Conservation (phyloP, 768 basidiomycete species). For the Panus rudis region DNA sequence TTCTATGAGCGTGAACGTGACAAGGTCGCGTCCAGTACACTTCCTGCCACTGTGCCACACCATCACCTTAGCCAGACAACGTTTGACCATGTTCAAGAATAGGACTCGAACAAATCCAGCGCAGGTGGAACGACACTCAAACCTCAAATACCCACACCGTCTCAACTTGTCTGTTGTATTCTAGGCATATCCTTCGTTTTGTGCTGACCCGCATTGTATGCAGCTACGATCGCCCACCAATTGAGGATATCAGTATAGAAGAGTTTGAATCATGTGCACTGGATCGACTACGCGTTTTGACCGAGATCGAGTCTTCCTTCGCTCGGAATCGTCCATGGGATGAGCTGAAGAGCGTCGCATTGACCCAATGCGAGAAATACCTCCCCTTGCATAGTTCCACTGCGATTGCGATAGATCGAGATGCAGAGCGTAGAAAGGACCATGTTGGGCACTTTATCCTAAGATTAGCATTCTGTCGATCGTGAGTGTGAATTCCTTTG, state of each 20-base stretch:
- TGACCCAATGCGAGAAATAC: conserved; percentile 63
- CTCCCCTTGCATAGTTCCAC: conserved; percentile 57
- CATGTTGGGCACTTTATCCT: conserved; percentile 92
- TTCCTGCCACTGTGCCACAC: not conserved
- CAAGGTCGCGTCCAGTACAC: no score
- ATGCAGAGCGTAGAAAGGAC: conserved; percentile 71
- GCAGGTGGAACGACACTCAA: conserved; percentile 19
- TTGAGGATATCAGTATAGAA: conserved; percentile 86
- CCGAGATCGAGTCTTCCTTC: conserved; percentile 86
- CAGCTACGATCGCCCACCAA: conserved; percentile 84
- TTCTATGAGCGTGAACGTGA: not conserved
- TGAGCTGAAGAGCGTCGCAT: conserved; percentile 62
- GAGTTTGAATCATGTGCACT: conserved; percentile 92
- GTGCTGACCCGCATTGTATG: conserved; percentile 6
- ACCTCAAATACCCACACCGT: conserved; percentile 50
- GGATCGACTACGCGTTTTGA: conserved; percentile 78
- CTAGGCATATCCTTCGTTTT: conserved; percentile 3
- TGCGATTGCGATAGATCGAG: conserved; percentile 38
- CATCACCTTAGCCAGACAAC: not conserved
- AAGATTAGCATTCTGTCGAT: conserved; percentile 90
- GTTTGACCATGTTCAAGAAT: conserved; percentile 11
- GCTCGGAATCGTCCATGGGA: conserved; percentile 79
- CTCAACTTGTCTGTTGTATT: conserved; percentile 65
- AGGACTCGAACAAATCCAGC: conserved; percentile 4
- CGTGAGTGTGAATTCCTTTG: conserved; percentile 52